phyloP scores from a whole-genome alignment of 192 early-diverging fungal species.

The Rhizophagus clarus region DNA sequence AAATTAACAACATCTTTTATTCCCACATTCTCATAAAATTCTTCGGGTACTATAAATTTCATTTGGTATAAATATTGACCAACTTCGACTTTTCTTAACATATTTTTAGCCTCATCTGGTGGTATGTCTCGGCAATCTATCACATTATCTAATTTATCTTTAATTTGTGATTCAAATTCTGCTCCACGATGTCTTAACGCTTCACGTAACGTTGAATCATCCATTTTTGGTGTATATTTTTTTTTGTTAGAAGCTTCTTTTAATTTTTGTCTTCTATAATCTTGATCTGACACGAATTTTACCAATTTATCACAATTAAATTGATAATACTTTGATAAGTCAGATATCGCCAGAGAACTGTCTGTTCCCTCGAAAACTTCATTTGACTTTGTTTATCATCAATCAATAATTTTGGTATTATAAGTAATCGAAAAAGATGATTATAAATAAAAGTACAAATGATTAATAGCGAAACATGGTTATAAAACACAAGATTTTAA shows the following conservation, averaged over 20 bases:
- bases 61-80: conserved; percentile 36
- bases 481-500: no score
- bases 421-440: no score
- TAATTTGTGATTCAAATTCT: conserved; percentile 28
- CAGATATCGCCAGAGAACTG: not conserved
- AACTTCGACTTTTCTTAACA: conserved; percentile 22
- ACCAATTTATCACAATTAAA: conserved; percentile 38
- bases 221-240: not conserved
- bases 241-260: not conserved
- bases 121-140: conserved; percentile 9
- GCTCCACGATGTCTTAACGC: conserved; percentile 28
- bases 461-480: no score
- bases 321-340: conserved; percentile 30
- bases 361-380: not conserved
- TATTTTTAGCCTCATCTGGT: not conserved
- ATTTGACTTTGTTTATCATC: not conserved
- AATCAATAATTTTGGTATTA: not conserved
- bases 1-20: conserved; percentile 24
- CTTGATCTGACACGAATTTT: not conserved
- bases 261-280: not conserved
- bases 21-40: conserved; percentile 27
- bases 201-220: conserved; percentile 8
- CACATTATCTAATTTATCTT: conserved; percentile 15
- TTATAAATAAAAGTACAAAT: no score
- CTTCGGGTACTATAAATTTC: conserved; percentile 18